Base-by-base conservation (phyloP, 78 protist genomes). In the Polysphondylium violaceum region DNA sequence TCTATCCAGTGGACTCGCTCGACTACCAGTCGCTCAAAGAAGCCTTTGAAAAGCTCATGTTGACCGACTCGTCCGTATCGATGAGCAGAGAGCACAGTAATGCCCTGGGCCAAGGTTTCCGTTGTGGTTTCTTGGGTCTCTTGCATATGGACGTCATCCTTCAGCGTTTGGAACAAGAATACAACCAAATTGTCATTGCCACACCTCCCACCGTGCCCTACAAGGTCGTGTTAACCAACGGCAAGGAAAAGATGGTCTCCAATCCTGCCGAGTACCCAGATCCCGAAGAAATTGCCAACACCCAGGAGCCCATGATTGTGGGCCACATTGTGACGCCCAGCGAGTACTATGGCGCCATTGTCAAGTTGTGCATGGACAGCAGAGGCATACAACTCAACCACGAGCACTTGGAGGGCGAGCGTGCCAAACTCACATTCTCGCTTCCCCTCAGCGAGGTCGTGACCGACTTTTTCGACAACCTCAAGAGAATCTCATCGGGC, bases 61-160 rank as follows among this genome's bases (percentile, higher is more conserved):
- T 97, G 31, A 96, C 87, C 9, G 99, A 97, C 29, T 27, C 95
- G 17, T 40, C 85, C 3, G 96, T 97, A 53, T 68, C 88, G 35
- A 58, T 79, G 19, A 33, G 16, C 11, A 86, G 69, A 41, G 86
- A 72, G 33, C 19, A 31, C 8, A 74, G 92, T 25, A n/a, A 43
- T n/a, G 97, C 97, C 25, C 90, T 97, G 35, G 99, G 99, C n/a
- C 61, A 68, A 40, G 99, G 99, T 36, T 95, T 92, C 50, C 95
- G 98, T 36, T 91, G 95, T 63, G 99, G 99, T 4, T 98, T 98
- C 90, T 92, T 97, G 11, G 99, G 99, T 5, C 60, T 97, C 50
- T 94, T 98, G 43, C 99, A 98, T 86, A 94, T 98, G 98, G 97
- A 96, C 23, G 98, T 97, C 2, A 89, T 96, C 29, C 69, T 44